These are phyloP conservation scores for Echites panduratus DNA, from an alignment of 257 asterid species.

Conservation along the genomic window DNA sequence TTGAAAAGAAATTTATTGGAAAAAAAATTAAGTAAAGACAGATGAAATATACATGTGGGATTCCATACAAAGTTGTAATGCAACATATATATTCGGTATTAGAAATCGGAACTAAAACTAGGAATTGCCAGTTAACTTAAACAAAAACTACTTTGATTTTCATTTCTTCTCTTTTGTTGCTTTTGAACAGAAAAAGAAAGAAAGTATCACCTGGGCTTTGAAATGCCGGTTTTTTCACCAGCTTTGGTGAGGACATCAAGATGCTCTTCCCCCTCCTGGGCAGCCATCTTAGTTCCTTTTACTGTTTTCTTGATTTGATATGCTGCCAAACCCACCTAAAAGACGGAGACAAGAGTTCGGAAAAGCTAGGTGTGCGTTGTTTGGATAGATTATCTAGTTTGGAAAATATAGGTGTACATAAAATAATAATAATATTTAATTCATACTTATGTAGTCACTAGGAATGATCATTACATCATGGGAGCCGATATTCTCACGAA, in stretches of 20 bases:
- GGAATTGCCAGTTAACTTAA: not conserved
- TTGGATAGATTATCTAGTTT: no score
- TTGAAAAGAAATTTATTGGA: not conserved
- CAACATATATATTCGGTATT: not conserved
- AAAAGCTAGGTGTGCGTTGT: no score
- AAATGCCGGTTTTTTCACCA: slow-evolving; percentile 71
- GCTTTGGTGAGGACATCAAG: slow-evolving; percentile 70
- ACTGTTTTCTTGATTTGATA: not conserved
- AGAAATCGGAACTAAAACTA: not conserved
- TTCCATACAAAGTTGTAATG: not conserved
- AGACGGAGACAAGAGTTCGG: no score
- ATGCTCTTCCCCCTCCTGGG: slow-evolving; percentile 34
- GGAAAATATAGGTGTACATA: no score
- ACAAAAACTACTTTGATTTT: not conserved
- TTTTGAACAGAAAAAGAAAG: not conserved
- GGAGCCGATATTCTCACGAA: no score
- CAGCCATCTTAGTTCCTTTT: slow-evolving; percentile 17
- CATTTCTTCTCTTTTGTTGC: not conserved
- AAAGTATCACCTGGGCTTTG: slow-evolving; percentile 66
- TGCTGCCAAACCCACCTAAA: no score
- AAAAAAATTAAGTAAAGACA: not conserved
- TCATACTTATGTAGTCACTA: no score
- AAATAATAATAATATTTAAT: no score
- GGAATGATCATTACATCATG: no score
- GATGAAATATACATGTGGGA: not conserved